Conservation (phyloP, 768 basidiomycete species). For the Phaffia australis region DNA sequence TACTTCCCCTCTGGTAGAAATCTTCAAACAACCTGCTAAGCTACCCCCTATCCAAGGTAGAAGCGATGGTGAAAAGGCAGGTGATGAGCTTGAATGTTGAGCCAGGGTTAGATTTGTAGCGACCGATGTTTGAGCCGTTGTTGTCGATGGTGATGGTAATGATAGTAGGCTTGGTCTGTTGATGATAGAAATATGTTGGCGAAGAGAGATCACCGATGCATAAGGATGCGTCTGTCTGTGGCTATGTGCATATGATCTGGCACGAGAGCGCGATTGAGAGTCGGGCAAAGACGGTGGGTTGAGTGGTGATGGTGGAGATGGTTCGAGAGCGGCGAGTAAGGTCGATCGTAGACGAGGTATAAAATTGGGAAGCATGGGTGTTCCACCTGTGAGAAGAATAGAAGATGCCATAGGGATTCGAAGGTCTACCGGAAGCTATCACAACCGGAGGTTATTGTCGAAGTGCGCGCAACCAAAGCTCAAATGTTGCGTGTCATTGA, state of each 20-base stretch:
- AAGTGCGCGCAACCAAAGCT: too few species aligned
- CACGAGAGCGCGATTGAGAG: not conserved
- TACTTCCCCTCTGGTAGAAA: conserved; percentile 10
- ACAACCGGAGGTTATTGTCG: not conserved
- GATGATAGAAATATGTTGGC: conserved; percentile 14
- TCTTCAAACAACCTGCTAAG: conserved; percentile 62
- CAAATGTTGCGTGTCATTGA: too few species aligned
- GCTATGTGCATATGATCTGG: not conserved
- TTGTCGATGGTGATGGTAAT: not conserved
- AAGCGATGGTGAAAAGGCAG: conserved; percentile 69
- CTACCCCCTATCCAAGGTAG: conserved; percentile 91
- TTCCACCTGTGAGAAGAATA: conserved; percentile 79
- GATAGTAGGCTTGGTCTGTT: conserved; percentile 47
- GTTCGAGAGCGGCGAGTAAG: conserved; percentile 53
- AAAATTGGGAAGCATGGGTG: conserved; percentile 83
- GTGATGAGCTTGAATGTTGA: conserved; percentile 64
- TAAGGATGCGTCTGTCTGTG: conserved; percentile 13
- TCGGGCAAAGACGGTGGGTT: conserved; percentile 26
- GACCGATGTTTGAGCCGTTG: not conserved
- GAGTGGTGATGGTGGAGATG: conserved; percentile 17
- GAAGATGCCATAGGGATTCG: conserved; percentile 71
- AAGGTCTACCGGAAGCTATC: conserved; percentile 77
- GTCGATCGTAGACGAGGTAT: conserved; percentile 76
- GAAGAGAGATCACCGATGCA: conserved; percentile 16
- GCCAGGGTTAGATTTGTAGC: conserved; percentile 42